A percentile compares a stretch with the other conserved stretches of the same genome.
Conservation (phyloP, 164 flowering plant genomes). For the Echeveria elegans region DNA sequence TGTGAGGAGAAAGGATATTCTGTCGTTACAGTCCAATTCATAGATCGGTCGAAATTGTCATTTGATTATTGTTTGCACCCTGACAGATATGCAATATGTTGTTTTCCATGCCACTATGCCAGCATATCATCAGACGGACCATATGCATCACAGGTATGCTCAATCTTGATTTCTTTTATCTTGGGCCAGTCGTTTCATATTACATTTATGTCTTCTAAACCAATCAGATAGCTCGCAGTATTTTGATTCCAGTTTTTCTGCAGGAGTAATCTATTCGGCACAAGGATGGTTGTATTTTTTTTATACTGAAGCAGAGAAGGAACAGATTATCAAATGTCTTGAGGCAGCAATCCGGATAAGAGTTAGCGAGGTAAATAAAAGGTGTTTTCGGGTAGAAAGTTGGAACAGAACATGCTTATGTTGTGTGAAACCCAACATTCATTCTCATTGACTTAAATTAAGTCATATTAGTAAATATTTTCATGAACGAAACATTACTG, state of each 20-base stretch:
- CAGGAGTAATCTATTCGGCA: slow-evolving; percentile 79
- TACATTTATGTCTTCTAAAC: too few species aligned
- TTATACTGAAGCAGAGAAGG: slow-evolving; percentile 51
- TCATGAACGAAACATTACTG: not conserved
- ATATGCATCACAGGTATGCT: too few species aligned
- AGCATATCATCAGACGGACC: slow-evolving; percentile 54
- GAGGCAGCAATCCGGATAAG: slow-evolving; percentile 68
- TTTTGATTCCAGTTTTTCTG: not conserved
- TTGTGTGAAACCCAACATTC: not conserved
- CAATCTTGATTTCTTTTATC: not conserved
- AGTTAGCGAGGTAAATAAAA: too few species aligned
- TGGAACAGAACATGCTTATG: too few species aligned
- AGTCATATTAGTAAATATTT: too few species aligned
- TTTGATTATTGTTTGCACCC: slow-evolving; percentile 86
- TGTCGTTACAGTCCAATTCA: slow-evolving; percentile 57
- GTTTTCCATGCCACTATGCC: slow-evolving; percentile 90
- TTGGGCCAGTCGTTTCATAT: not conserved
- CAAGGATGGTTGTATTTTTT: too few species aligned
- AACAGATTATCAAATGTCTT: slow-evolving; percentile 61
- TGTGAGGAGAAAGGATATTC: too few species aligned
- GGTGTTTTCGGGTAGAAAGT: too few species aligned
- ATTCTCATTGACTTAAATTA: not conserved
- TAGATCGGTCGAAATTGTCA: slow-evolving; percentile 66
- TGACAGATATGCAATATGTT: too few species aligned
- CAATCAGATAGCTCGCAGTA: not conserved